Percentiles rank a stretch among this genome's conserved stretches.
phyloP scores from a whole-genome alignment of 2,329 filamentous ascomycete species.

The Camillea tinctor region DNA sequence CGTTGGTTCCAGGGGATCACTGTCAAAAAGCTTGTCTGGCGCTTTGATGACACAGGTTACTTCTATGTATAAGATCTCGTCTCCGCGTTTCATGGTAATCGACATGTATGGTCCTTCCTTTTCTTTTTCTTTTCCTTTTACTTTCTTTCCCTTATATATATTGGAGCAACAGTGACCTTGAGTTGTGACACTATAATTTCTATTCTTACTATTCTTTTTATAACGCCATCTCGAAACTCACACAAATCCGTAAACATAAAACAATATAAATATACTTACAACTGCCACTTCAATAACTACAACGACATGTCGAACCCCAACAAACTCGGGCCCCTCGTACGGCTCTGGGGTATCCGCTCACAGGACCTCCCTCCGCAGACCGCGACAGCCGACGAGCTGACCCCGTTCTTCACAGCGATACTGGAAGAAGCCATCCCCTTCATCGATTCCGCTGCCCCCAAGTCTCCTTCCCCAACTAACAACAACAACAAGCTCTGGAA shows the following conservation, averaged over 20 bases:
- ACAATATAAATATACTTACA: background rate
- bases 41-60: background rate
- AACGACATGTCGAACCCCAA: slow-evolving; percentile 17
- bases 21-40: background rate
- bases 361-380: slow-evolving; percentile 45
- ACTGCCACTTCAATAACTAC: background rate
- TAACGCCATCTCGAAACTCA: too few species aligned
- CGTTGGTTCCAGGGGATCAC: too few species aligned
- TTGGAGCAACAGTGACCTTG: too few species aligned
- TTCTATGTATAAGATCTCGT: too few species aligned
- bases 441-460: slow-evolving; percentile 52
- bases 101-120: too few species aligned
- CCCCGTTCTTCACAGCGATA: slow-evolving; percentile 50
- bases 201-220: too few species aligned
- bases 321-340: slow-evolving; percentile 48
- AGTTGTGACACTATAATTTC: too few species aligned
- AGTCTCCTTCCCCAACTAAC: slow-evolving; percentile 14
- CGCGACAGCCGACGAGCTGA: slow-evolving; percentile 43
- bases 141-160: too few species aligned
- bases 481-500: slow-evolving; percentile 42
- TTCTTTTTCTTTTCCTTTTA: too few species aligned
- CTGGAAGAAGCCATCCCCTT: slow-evolving; percentile 61
- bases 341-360: slow-evolving; percentile 51
- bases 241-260: background rate
- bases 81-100: too few species aligned